Evolutionary conservation across 148 eudicot species (phyloP).

Genomic region (Amaranthus palmeri): DNA sequence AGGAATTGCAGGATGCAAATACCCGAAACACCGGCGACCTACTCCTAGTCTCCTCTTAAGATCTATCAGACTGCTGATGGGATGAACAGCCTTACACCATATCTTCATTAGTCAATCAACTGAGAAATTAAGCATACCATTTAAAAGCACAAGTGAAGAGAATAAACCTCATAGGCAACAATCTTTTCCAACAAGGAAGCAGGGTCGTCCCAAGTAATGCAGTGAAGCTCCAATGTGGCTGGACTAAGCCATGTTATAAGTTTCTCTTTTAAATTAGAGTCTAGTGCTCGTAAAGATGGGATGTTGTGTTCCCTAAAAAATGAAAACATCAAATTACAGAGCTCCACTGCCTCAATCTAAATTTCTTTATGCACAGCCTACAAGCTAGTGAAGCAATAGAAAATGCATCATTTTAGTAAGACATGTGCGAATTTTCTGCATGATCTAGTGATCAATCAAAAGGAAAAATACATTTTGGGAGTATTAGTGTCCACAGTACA

Average conservation of each 20-base stretch:
- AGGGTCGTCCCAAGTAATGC: slow-evolving; percentile 93
- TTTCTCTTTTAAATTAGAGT: slow-evolving; percentile 90
- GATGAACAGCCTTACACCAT: slow-evolving; percentile 87
- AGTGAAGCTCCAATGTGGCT: slow-evolving; percentile 85
- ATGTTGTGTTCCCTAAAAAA: slow-evolving; percentile 62
- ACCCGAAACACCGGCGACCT: slow-evolving; percentile 95
- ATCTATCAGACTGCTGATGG: slow-evolving; percentile 87
- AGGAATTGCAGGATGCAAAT: slow-evolving; percentile 92
- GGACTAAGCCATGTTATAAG: slow-evolving; percentile 95
- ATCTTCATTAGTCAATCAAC: slow-evolving; percentile 21
- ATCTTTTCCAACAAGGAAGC: slow-evolving; percentile 95
- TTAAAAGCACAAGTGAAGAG: slow-evolving; percentile 15
- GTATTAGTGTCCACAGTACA: background rate
- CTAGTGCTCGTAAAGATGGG: slow-evolving; percentile 77
- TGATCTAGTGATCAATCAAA: background rate
- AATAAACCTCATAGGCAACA: slow-evolving; percentile 80
- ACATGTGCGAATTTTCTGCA: background rate
- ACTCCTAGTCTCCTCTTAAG: slow-evolving; percentile 91
- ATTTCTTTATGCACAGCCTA: background rate
- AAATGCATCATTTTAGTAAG: background rate
- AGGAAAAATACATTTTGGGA: background rate
- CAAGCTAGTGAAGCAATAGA: slow-evolving; percentile 1
- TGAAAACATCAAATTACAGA: background rate
- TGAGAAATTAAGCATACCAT: slow-evolving; percentile 6
- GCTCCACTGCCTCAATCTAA: background rate